These are phyloP conservation scores for Trametes sanguinea DNA, from an alignment of 768 basidiomycete genomes.

Conservation along the genomic window DNA sequence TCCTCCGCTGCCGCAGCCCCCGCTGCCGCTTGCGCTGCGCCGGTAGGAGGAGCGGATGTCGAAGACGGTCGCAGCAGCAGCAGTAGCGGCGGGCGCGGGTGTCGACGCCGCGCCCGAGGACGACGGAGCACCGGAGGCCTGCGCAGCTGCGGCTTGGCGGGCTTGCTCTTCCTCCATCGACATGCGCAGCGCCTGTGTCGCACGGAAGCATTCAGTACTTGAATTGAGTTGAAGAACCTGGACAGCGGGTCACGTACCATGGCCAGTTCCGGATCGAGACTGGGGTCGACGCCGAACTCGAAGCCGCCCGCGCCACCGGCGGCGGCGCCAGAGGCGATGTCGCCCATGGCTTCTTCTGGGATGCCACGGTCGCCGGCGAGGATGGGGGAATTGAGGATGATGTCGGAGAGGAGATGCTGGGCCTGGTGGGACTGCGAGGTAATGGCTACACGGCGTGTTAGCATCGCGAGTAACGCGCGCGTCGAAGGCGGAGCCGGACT, in stretches of 20 bases:
- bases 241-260: slow-evolving; percentile 59
- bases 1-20: slow-evolving; percentile 44
- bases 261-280: slow-evolving; percentile 93
- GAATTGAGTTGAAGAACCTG: not conserved
- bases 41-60: slow-evolving; percentile 34
- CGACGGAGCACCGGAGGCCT: slow-evolving; percentile 34
- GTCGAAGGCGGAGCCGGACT: slow-evolving; percentile 33
- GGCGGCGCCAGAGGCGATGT: slow-evolving; percentile 43
- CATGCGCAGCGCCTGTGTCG: slow-evolving; percentile 85
- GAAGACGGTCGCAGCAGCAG: slow-evolving; percentile 26
- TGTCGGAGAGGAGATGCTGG: slow-evolving; percentile 81
- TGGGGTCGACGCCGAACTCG: slow-evolving; percentile 93
- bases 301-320: slow-evolving; percentile 54
- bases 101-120: slow-evolving; percentile 38
- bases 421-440: slow-evolving; percentile 78
- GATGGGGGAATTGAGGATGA: slow-evolving; percentile 77
- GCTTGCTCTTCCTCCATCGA: slow-evolving; percentile 95
- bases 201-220: not conserved
- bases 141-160: slow-evolving; percentile 56
- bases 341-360: slow-evolving; percentile 59
- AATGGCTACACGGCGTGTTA: slow-evolving; percentile 55
- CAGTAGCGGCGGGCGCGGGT: slow-evolving; percentile 36
- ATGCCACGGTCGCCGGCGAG: slow-evolving; percentile 79
- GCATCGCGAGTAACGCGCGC: not conserved
- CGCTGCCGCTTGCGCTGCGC: slow-evolving; percentile 33